Conservation (phyloP, 345 rosid species). For the Iberis pinnata region DNA sequence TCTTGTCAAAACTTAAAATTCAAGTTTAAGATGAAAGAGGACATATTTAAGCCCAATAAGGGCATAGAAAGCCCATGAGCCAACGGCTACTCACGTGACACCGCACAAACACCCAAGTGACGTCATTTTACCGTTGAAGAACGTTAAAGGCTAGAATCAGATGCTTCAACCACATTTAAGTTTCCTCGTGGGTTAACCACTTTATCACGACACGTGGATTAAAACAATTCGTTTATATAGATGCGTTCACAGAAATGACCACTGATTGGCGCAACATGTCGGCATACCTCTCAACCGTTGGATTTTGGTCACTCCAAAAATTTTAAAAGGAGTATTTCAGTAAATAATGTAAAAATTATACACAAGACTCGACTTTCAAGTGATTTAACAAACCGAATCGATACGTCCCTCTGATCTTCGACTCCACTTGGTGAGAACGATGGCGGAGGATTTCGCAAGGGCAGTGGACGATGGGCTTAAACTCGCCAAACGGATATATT, state of each 20-base stretch:
- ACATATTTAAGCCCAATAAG: too few relatives aligned
- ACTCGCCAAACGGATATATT: slow-evolving; percentile 65
- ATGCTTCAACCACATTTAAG: slow-evolving; percentile 13
- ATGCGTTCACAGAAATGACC: too few relatives aligned
- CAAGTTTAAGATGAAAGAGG: too few relatives aligned
- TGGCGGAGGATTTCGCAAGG: slow-evolving; percentile 70
- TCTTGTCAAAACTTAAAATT: too few relatives aligned
- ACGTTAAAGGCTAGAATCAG: slow-evolving; percentile 6
- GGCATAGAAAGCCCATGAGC: too few relatives aligned
- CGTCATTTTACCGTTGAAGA: slow-evolving; percentile 19
- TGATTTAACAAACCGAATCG: too few relatives aligned
- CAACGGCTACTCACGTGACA: slow-evolving; percentile 1
- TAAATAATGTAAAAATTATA: too few relatives aligned
- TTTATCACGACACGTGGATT: background rate
- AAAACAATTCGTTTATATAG: background rate
- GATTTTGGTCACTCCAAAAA: too few relatives aligned
- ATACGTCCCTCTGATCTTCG: slow-evolving; percentile 17
- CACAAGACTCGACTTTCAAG: too few relatives aligned
- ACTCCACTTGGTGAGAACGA: slow-evolving; percentile 22
- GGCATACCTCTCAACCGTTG: slow-evolving; percentile 16
- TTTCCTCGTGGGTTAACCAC: slow-evolving; percentile 1
- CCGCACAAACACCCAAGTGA: slow-evolving; percentile 17
- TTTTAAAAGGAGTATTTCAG: too few relatives aligned
- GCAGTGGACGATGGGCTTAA: slow-evolving; percentile 82
- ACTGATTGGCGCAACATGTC: slow-evolving; percentile 3